These are phyloP conservation scores for Cladorrhinum sp. DNA, from an alignment of 2,329 filamentous ascomycete genomes.

Conservation along the genomic window DNA sequence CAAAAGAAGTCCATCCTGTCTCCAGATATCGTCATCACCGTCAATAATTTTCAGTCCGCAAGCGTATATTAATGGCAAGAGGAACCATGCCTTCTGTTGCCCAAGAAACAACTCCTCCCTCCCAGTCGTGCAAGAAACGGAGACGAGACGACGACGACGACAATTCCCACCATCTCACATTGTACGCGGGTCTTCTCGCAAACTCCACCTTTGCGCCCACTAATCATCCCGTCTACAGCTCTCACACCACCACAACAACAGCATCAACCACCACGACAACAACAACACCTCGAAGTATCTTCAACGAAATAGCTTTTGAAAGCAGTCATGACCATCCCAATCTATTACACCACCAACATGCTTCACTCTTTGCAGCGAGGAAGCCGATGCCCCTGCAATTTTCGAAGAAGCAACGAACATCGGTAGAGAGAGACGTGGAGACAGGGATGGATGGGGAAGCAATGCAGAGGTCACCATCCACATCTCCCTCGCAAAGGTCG, in stretches of 20 bases:
- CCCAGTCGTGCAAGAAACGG: constrained; percentile 36
- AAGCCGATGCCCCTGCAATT: constrained; percentile 22
- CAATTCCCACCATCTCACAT: constrained; percentile 13
- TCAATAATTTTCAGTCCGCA: background rate
- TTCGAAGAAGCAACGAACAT: constrained; percentile 22
- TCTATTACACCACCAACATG: constrained; percentile 12
- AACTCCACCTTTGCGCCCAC: constrained; percentile 2
- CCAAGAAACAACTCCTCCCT: constrained; percentile 24
- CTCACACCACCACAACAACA: constrained; percentile 7
- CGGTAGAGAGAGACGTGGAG: constrained; percentile 11
- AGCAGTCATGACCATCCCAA: constrained; percentile 8
- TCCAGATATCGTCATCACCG: background rate
- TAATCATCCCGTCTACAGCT: constrained; percentile 9
- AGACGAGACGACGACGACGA: constrained; percentile 36
- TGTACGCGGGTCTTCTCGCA: constrained; percentile 19
- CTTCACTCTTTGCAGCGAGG: constrained; percentile 12
- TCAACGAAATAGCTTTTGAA: constrained; percentile 5
- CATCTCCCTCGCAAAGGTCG: constrained; percentile 9
- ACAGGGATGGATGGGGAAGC: constrained; percentile 8
- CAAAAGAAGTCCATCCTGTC: background rate
- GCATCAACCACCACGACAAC: background rate
- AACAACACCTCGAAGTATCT: constrained; percentile 9
- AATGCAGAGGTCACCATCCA: constrained; percentile 12
- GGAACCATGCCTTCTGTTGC: constrained; percentile 38
- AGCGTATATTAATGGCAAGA: background rate